A percentile compares a stretch with the other conserved stretches of the same genome.
phyloP scores from a whole-genome alignment of 2,329 filamentous ascomycete species.

The Colletotrichum higginsianum region DNA sequence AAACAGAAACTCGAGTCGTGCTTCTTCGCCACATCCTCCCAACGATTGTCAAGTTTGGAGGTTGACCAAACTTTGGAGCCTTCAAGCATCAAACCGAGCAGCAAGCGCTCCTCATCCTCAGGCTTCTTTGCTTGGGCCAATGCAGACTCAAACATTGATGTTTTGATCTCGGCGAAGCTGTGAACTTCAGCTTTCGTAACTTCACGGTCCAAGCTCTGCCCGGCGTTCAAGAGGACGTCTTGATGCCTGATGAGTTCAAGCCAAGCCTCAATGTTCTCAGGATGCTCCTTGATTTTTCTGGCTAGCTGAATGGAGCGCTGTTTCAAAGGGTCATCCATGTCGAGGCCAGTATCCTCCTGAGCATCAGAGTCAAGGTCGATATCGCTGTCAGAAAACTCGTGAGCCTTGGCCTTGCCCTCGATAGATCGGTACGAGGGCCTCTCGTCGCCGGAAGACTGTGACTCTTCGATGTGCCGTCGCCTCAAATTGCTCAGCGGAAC shows the following conservation, averaged over 20 bases:
- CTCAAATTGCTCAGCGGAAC: conserved; percentile 56
- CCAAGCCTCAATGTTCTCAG: conserved; percentile 81
- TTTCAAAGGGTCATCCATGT: conserved; percentile 62
- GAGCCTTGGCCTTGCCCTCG: conserved; percentile 71
- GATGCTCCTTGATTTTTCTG: conserved; percentile 74
- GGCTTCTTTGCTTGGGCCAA: conserved; percentile 67
- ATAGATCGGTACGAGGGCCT: conserved; percentile 76
- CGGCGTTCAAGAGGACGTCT: conserved; percentile 72
- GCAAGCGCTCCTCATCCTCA: conserved; percentile 70
- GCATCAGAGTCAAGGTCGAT: conserved; percentile 64
- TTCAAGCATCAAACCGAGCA: conserved; percentile 80
- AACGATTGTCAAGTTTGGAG: conserved; percentile 38
- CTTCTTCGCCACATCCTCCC: conserved; percentile 61
- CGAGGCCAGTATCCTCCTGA: conserved; percentile 53
- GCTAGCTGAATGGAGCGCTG: conserved; percentile 74
- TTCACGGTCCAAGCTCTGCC: conserved; percentile 59
- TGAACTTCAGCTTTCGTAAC: conserved; percentile 73
- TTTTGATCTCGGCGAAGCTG: conserved; percentile 83
- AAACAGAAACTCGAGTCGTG: conserved; percentile 72
- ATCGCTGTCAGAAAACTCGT: conserved; percentile 64
- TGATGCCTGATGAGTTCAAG: conserved; percentile 85
- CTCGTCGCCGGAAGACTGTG: conserved; percentile 61
- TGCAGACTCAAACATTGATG: conserved; percentile 85
- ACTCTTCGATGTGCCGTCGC: conserved; percentile 55
- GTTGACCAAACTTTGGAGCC: conserved; percentile 79